These are phyloP conservation scores for Paramecium bursaria DNA, from an alignment of 73 alveolate genomes.

Conservation along the genomic window DNA sequence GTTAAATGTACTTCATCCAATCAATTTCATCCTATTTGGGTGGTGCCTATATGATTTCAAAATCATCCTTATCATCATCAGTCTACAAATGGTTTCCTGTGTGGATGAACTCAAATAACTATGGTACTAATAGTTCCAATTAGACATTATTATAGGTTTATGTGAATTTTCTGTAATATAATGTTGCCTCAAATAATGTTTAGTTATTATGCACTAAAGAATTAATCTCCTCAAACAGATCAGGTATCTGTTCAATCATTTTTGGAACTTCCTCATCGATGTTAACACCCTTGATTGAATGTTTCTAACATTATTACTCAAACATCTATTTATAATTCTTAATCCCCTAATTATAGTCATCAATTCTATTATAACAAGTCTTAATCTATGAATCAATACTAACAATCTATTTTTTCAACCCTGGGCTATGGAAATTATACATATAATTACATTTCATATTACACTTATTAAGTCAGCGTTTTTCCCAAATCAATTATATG, in stretches of 20 bases:
- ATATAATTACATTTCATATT: conserved; percentile 25
- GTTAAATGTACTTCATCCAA: conserved; percentile 45
- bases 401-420: conserved; percentile 14
- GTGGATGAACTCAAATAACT: background rate
- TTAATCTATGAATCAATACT: conserved; percentile 18
- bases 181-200: background rate
- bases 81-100: background rate
- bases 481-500: conserved; percentile 42
- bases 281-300: conserved; percentile 15
- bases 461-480: background rate
- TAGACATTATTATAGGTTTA: too few species aligned
- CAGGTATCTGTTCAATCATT: conserved; percentile 24
- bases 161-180: conserved; percentile 37
- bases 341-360: background rate
- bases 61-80: conserved; percentile 18
- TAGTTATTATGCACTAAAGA: background rate
- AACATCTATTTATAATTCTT: background rate
- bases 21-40: conserved; percentile 31
- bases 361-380: conserved; percentile 1
- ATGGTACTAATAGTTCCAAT: background rate
- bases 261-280: conserved; percentile 58
- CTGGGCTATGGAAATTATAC: conserved; percentile 6
- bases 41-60: conserved; percentile 18
- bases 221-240: conserved; percentile 11
- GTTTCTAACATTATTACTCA: conserved; percentile 22